Percentiles rank a stretch among this genome's conserved stretches.
Evolutionary conservation across 2,329 filamentous ascomycete species (phyloP).

Genomic region (Curvularia verruculosa): DNA sequence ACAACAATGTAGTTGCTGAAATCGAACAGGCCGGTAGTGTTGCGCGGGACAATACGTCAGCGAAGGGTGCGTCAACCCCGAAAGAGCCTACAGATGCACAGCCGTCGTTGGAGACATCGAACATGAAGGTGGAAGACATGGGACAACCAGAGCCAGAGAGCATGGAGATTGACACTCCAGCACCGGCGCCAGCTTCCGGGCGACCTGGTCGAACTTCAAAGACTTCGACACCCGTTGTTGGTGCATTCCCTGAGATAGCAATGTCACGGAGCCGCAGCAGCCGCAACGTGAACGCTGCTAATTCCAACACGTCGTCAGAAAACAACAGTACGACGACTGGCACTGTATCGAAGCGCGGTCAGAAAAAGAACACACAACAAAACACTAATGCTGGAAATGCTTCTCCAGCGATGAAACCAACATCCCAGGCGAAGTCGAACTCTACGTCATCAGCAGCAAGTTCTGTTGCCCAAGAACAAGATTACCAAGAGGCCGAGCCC

Average conservation of each 20-base stretch:
- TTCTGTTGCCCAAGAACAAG: constrained; percentile 41
- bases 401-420: constrained; percentile 38
- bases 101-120: constrained; percentile 56
- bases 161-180: constrained; percentile 43
- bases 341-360: constrained; percentile 43
- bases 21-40: constrained; percentile 42
- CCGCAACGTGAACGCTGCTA: constrained; percentile 48
- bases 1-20: constrained; percentile 41
- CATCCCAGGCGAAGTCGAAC: constrained; percentile 34
- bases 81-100: constrained; percentile 38
- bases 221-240: constrained; percentile 55
- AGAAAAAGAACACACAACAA: constrained; percentile 42
- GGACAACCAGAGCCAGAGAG: constrained; percentile 53
- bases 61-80: constrained; percentile 37
- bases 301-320: constrained; percentile 46
- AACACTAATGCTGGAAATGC: constrained; percentile 26
- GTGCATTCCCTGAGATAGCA: constrained; percentile 51
- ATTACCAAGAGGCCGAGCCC: constrained; percentile 38
- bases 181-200: constrained; percentile 37
- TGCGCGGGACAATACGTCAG: constrained; percentile 30
- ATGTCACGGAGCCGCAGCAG: constrained; percentile 53
- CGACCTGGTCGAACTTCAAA: constrained; percentile 54
- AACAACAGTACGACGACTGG: constrained; percentile 47
- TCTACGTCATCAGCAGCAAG: constrained; percentile 43
- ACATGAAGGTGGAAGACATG: constrained; percentile 58